Evolutionary conservation across 768 basidiomycete species (phyloP), one percentile per base, ranked within the genome.

Genomic region (Omphalotus guepiniiformis): DNA sequence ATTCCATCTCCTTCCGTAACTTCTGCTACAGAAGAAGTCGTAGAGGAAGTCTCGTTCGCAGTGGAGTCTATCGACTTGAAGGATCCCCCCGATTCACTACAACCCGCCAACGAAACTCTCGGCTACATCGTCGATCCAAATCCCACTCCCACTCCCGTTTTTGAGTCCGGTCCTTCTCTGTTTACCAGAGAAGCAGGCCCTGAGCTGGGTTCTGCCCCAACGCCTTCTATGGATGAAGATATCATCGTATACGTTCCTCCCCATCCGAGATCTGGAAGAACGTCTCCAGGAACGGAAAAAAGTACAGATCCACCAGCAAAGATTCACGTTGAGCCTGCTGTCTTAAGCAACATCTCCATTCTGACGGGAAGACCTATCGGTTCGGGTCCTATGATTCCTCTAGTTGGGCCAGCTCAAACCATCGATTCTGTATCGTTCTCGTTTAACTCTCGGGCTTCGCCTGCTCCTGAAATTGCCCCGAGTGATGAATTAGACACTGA

Each of bases 191-290:
- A n/a, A n/a, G n/a, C 12, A 3, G 42, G 18, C 18, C 42, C 21
- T 13, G 30, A n/a, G 6, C 42, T 44, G 7, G 42, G 30, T 6
- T 37, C 59, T 26, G 53, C 53, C 19, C 53, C 60, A 8, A 49
- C 37, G 23, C 38, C 42, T 29, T 15, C 43, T 12, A 53, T 54
- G 7, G 63, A 65, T 11, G 71, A 70, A 23, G 88, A 90, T 47
- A 58, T 77, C 3, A 88, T 90, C 46, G 86, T 90, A 8, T 89
- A 89, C 56, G 82, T 80, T 21, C 85, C 86, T 0, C 87, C 88
- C 0, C 77, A 85, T 56, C 87, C 86, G 4, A 77, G 83, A 1
- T 55, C 59, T 1, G 39, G 57, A 23, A 38, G 38, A 32, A 22
- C 29, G 15, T 5, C 27, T 19, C 22, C 27, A 19, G 18, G 23